Evolutionary conservation across 2,329 filamentous ascomycete genomes (phyloP).

Genomic region (Aspergillus sergii): DNA sequence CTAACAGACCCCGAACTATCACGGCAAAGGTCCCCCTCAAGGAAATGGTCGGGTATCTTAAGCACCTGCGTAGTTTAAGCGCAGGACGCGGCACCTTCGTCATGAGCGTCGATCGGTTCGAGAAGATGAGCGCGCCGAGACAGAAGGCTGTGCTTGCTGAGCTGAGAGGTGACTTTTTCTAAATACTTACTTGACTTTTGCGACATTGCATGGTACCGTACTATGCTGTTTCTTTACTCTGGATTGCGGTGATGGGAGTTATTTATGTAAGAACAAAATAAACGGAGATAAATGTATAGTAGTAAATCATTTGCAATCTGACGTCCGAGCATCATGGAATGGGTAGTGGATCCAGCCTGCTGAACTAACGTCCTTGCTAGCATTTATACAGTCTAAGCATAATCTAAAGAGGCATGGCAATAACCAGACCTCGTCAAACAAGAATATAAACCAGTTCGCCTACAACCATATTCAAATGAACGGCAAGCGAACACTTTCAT

Average conservation of each 20-base stretch:
- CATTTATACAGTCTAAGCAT: not conserved
- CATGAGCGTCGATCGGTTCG: slow-evolving; percentile 73
- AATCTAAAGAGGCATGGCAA: not conserved
- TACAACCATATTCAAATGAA: not conserved
- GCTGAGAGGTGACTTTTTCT: slow-evolving; percentile 38
- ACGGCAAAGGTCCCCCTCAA: slow-evolving; percentile 87
- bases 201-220: not conserved
- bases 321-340: no score
- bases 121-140: slow-evolving; percentile 64
- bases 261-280: not conserved
- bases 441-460: not conserved
- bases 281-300: not conserved
- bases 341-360: not conserved
- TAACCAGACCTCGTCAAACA: not conserved
- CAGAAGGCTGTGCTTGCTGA: slow-evolving; percentile 59
- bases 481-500: not conserved
- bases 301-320: not conserved
- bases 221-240: not conserved
- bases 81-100: slow-evolving; percentile 79
- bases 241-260: not conserved
- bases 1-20: slow-evolving; percentile 63
- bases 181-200: not conserved
- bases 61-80: slow-evolving; percentile 84
- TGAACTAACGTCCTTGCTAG: not conserved
- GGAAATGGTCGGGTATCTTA: slow-evolving; percentile 95